Percentiles rank a stretch among this genome's conserved stretches.
phyloP scores from a whole-genome alignment of 2,329 filamentous ascomycete genomes.

The Scedosporium aurantiacum region DNA sequence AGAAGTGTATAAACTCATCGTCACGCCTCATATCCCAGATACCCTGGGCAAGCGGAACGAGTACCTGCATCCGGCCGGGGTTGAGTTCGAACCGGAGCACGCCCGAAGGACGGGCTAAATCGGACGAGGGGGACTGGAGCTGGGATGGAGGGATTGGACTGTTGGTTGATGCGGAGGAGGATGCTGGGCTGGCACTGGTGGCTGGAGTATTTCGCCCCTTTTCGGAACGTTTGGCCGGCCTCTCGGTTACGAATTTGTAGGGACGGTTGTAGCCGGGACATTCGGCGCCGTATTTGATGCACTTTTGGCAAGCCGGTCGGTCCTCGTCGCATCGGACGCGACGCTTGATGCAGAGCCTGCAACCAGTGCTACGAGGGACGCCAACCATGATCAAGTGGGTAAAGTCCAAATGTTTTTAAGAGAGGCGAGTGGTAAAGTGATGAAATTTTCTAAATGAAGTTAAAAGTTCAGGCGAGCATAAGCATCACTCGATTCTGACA shows the following conservation, averaged over 20 bases:
- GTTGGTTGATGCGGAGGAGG: too few relatives aligned
- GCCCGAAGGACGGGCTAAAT: background rate
- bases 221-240: conserved; percentile 22
- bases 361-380: conserved; percentile 16
- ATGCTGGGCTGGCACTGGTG: background rate
- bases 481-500: too few relatives aligned
- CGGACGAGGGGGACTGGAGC: background rate
- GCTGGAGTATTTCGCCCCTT: too few relatives aligned
- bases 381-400: conserved; percentile 11
- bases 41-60: conserved; percentile 4
- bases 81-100: background rate
- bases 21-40: background rate
- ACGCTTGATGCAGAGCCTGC: conserved; percentile 27
- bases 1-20: conserved; percentile 9
- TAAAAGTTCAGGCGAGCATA: too few relatives aligned
- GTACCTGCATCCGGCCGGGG: background rate
- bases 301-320: conserved; percentile 28
- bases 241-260: conserved; percentile 28
- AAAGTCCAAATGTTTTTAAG: too few relatives aligned
- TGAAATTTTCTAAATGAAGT: too few relatives aligned
- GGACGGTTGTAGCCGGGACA: conserved; percentile 27
- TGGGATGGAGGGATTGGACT: background rate
- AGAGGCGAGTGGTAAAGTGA: too few relatives aligned
- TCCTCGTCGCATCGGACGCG: conserved; percentile 34
- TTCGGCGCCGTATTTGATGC: conserved; percentile 23